Evolutionary conservation across 2,329 filamentous ascomycete genomes (phyloP), one percentile per base, ranked within the genome.

Genomic region (Verticillium longisporum): DNA sequence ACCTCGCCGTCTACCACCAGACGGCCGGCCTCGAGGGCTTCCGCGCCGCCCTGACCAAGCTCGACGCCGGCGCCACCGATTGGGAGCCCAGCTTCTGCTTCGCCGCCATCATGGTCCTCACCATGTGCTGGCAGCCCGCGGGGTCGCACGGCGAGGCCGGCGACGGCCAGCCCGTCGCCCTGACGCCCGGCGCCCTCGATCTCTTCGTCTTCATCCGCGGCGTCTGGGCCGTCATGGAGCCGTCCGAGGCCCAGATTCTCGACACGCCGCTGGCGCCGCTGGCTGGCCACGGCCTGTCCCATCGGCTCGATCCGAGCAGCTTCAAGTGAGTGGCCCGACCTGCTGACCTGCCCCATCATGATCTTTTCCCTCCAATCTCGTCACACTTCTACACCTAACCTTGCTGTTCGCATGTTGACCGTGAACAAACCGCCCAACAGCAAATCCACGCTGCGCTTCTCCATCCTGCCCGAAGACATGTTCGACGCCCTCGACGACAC

Each of bases 21-120:
- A 71, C 68, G 2, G 59, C 71, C 1, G 70, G 70, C 1, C 68
- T 71, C 2, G 69, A 72, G 18, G 67, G 68, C 1, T 73, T 72
- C 41, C 68, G 70, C 10, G 58, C 61, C 1, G 58, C 62, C 4
- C 62, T 72, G 6, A 62, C 65, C 14, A 50, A 61, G 5, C 61
- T 69, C 9, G 34, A 64, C 34, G 31, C 65, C 6, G 45, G 45
- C 18, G 9, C 7, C 18, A 57, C 61, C 2, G 67, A 65, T 45
- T 70, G 67, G 65, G 60, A 63, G 45, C 72, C 75, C n/a, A 68
- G 75, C 41, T 74, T 77, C 41, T 75, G 72, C 66, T 77, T 80
- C 58, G 75, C 77, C 60, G 76, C 76, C 14, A 73, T 72, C 4
- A 73, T 72, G 58, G 70, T 77, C 2, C 14, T 72, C 6, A 66